Conservation (phyloP, 2,329 filamentous ascomycete species). For the Chrysosphaeria jannelii region DNA sequence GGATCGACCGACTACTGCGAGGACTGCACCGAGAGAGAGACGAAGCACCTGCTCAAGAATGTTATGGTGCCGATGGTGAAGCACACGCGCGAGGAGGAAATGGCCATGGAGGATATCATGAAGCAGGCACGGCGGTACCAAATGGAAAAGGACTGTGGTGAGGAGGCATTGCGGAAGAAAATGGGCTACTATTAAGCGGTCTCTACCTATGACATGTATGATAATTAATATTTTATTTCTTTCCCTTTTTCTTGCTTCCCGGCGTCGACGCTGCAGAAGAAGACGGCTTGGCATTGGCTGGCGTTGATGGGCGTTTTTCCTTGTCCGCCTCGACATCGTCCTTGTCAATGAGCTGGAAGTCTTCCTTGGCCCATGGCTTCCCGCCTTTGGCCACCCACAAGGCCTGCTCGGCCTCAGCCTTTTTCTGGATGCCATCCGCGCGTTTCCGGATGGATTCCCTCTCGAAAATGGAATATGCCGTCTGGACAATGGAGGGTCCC, state of each 20-base stretch:
- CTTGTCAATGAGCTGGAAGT: conserved; percentile 50
- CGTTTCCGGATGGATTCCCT: conserved; percentile 50
- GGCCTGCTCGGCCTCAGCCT: conserved; percentile 42
- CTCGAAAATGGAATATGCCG: conserved; percentile 79
- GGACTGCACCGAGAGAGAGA: too few relatives aligned
- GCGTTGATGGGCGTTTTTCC: conserved; percentile 8
- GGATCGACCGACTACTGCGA: too few relatives aligned
- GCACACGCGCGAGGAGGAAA: too few relatives aligned
- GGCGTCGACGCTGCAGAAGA: conserved; percentile 2
- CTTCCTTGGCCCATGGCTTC: conserved; percentile 5
- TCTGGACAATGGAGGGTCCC: conserved; percentile 91
- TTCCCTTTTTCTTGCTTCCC: conserved; percentile 30
- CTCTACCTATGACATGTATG: not conserved
- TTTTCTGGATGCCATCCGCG: conserved; percentile 43
- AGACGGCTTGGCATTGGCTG: conserved; percentile 7
- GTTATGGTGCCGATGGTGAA: too few relatives aligned
- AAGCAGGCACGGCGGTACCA: conserved; percentile 13
- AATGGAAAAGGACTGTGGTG: conserved; percentile 11
- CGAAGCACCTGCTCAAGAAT: too few relatives aligned
- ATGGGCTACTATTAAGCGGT: conserved; percentile 4
- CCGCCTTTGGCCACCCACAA: conserved; percentile 78
- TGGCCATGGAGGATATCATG: conserved; percentile 17
- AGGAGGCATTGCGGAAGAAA: conserved; percentile 19
- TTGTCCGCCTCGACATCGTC: conserved; percentile 36
- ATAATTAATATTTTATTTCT: conserved; percentile 15